Conservation (phyloP, 2,329 filamentous ascomycete species). For the Pestalotiopsis sp. region DNA sequence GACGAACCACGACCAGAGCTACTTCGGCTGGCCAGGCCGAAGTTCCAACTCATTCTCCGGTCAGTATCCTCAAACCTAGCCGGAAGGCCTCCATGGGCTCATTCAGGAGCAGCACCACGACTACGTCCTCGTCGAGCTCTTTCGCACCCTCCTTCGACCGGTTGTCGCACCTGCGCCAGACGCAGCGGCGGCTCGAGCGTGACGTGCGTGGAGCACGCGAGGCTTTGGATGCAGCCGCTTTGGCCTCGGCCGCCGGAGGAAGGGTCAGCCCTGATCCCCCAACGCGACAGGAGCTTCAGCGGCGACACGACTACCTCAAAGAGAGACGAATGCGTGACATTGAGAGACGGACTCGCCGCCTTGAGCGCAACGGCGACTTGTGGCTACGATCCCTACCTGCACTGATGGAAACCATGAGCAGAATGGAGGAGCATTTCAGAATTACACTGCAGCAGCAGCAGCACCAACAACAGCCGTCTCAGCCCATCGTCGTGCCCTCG, state of each 20-base stretch:
- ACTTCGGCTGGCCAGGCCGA: not conserved
- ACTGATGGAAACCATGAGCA: constrained; percentile 44
- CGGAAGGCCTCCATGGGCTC: not conserved
- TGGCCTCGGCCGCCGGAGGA: constrained; percentile 17
- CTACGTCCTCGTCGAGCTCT: not conserved
- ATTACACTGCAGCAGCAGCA: not conserved
- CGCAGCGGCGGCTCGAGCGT: constrained; percentile 17
- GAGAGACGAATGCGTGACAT: constrained; percentile 46
- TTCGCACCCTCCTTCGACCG: constrained; percentile 6
- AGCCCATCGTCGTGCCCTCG: not conserved
- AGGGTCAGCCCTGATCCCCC: constrained; percentile 24
- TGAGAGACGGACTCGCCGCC: constrained; percentile 43
- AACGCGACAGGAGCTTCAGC: constrained; percentile 31
- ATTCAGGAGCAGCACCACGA: not conserved
- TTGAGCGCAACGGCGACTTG: constrained; percentile 48
- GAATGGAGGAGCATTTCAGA: constrained; percentile 28
- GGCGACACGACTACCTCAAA: constrained; percentile 40
- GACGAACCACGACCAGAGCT: not conserved
- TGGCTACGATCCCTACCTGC: constrained; percentile 45
- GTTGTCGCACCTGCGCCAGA: constrained; percentile 17
- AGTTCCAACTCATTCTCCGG: not conserved
- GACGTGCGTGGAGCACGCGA: constrained; percentile 17
- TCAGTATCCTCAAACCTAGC: not conserved
- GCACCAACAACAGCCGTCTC: not conserved
- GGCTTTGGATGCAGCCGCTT: constrained; percentile 24